Evolutionary conservation across 371 early-diverging fungal species (phyloP).

Genomic region (Apophysomyces variabilis): DNA sequence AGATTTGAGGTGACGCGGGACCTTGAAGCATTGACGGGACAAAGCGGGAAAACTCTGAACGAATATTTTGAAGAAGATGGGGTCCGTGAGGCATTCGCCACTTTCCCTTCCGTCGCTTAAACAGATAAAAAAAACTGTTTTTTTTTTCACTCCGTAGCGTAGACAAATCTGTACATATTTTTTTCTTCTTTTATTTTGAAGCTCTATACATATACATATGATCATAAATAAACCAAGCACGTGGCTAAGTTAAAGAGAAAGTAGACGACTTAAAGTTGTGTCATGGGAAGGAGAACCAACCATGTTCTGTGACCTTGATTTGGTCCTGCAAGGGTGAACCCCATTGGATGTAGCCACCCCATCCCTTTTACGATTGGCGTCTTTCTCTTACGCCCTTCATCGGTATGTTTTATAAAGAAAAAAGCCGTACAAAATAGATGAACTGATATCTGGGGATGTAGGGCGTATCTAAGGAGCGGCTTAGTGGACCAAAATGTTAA

Average conservation of each 20-base stretch:
- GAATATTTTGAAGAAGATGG: constrained; percentile 49
- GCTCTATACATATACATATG: constrained; percentile 19
- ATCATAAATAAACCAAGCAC: constrained; percentile 5
- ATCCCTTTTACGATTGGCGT: too few relatives aligned
- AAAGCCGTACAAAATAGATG: too few relatives aligned
- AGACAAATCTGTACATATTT: neutral
- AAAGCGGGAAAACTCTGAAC: constrained; percentile 56
- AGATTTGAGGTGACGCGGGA: constrained; percentile 56
- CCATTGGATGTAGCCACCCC: neutral
- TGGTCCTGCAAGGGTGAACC: neutral
- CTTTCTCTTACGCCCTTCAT: too few relatives aligned
- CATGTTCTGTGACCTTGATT: neutral
- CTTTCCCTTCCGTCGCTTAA: constrained; percentile 27
- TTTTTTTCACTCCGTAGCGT: neutral
- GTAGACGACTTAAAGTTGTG: neutral
- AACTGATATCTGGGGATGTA: too few relatives aligned
- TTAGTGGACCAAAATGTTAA: too few relatives aligned
- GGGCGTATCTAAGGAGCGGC: too few relatives aligned
- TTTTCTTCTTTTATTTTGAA: neutral
- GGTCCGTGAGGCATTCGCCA: constrained; percentile 43
- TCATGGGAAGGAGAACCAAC: constrained; percentile 10
- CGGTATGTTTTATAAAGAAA: too few relatives aligned
- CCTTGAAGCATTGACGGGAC: constrained; percentile 53
- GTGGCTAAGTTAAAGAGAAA: neutral
- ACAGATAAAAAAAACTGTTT: neutral